Evolutionary conservation across 371 early-diverging fungal genomes (phyloP).

Genomic region (Mucor sp.): DNA sequence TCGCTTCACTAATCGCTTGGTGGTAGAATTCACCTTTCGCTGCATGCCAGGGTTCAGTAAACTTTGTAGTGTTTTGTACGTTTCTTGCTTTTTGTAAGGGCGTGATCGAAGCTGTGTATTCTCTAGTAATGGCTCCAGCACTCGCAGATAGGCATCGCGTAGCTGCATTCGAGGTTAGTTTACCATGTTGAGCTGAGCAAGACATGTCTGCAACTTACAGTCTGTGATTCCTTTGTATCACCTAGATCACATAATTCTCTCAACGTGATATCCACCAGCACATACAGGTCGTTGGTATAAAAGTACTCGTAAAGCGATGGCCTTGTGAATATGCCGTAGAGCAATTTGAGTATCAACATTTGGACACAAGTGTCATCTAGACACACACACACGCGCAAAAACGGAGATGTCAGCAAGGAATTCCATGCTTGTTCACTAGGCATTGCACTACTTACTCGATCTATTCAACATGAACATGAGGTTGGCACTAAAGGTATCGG

Average conservation of each 20-base stretch:
- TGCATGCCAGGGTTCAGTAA: conserved; percentile 43
- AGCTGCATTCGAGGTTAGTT: conserved; percentile 37
- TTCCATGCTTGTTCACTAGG: background rate
- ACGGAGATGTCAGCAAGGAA: background rate
- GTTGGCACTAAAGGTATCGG: conserved; percentile 81
- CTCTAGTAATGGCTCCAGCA: conserved; percentile 72
- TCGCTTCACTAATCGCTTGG: conserved; percentile 43
- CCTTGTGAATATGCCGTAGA: conserved; percentile 66
- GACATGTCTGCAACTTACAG: conserved; percentile 29
- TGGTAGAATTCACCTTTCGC: conserved; percentile 34
- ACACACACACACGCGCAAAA: background rate
- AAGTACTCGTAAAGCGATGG: conserved; percentile 67
- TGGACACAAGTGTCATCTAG: conserved; percentile 71
- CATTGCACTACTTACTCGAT: conserved; percentile 55
- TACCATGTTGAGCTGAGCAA: background rate
- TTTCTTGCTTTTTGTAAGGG: conserved; percentile 59
- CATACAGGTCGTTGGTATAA: conserved; percentile 88
- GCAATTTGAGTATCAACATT: conserved; percentile 70
- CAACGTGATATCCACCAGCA: conserved; percentile 81
- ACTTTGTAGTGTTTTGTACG: conserved; percentile 41
- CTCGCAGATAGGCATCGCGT: conserved; percentile 74
- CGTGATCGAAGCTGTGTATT: conserved; percentile 59
- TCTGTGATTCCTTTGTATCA: conserved; percentile 64
- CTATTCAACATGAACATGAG: conserved; percentile 87
- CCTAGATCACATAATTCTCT: conserved; percentile 77